Evolutionary conservation across 108 stramenopile species (phyloP), one percentile per base, ranked within the genome.

Genomic region (Aurantiochytrium sp.): DNA sequence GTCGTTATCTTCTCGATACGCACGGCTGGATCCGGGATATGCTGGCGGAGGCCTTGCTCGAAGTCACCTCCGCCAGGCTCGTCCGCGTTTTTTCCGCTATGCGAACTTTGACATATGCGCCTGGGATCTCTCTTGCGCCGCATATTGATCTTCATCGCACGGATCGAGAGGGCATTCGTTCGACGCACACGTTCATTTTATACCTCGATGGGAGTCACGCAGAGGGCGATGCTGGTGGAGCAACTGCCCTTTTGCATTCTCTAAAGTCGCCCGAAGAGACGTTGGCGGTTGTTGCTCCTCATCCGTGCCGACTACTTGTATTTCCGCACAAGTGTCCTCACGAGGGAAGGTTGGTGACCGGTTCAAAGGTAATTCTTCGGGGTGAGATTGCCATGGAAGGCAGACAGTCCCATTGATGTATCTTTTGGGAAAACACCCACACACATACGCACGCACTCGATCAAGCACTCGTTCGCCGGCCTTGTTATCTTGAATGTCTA

Each of bases 151-250:
- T 83, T 12, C 51, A 47, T 83, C 76, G 76, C 76, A 47, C 45
- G 45, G 76, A 55, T 12, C 51, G 12, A 16, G 76, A 83, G 1
- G 76, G 76, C 0, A 12, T 53, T 6, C 45, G 49, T 45, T 83
- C 76, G 12, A 83, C 76, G 51, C 76, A 83, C 51, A 83, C 76
- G 18, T 83, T 83, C 51, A 83, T 83, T 53, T 35, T 83, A 23
- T 83, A 83, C 23, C 51, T 83, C 19, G 76, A 83, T 25, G 76
- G 51, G n/a, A 16, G 51, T 4, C 19, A 83, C 18, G 72, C 18
- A 53, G 76, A 53, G 1, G 6, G 6, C 51, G 76, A 83, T 12
- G 49, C 6, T 53, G 76, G 51, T 23, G 76, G 49, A 0, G 76
- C 19, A 47, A 83, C 49, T 8, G 76, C 51, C 10, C 45, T 47